Evolutionary conservation across 2,329 filamentous ascomycete species (phyloP), one percentile per base, ranked within the genome.

Genomic region (Sphaerostilbella broomeana): DNA sequence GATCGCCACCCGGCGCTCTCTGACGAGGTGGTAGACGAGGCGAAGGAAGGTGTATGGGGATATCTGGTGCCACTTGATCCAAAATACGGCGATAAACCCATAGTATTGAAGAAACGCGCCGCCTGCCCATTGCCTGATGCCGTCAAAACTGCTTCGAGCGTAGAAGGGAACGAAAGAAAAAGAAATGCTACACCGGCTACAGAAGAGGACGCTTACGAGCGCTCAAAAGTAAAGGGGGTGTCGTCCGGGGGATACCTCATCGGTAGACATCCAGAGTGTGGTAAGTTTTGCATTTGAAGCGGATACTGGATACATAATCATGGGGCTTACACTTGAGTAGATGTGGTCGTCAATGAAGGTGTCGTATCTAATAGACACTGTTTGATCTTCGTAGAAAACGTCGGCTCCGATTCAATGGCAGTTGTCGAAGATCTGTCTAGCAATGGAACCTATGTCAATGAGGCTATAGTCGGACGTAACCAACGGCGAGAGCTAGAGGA

Each of bases 371-470:
- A 97, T 57, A 77, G 89, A 4, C 85, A 89, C 60, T 86, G 81
- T 47, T 64, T 86, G 7, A 50, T 86, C 2, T 86, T 84, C 53
- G 70, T 65, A 16, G 73, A 79, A 54, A 76, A 76, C 45, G 75
- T 75, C 48, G 72, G 68, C 8, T 62, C 65, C 12, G 69, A 76
- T 60, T 74, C 70, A 49, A 72, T 78, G 28, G 90, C 87, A 7
- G 75, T 97, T 10, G 63, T 98, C 5, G 89, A 98, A 59, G 92
- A 98, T 60, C 67, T 97, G 15, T 98, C 92, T 6, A 92, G 81
- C 57, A 98, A 98, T 58, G 92, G 92, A 35, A 98, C 94, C 0
- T 98, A 89, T 57, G 83, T 98, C 52, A 97, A 97, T 55, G 88
- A 95, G 52, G 83, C 81, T 12, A 74, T 94, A 20, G 78, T 98